Percentiles rank a stretch among this genome's conserved stretches.
Conservation (phyloP, 257 asterid species). For the Linderniella brevidens region DNA sequence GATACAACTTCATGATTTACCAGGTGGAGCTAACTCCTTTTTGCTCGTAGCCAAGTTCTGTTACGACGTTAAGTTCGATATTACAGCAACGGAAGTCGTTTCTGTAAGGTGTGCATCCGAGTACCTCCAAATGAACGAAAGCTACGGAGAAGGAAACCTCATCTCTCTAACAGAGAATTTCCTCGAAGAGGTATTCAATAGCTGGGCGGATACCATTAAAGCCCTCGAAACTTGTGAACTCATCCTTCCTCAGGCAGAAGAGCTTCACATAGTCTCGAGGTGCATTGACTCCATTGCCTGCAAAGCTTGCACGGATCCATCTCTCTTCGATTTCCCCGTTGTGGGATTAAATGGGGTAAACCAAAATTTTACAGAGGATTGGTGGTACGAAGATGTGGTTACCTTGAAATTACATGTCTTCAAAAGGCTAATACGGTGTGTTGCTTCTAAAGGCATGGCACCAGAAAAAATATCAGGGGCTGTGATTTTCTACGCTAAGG, state of each 20-base stretch:
- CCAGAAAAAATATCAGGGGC: conserved; percentile 17
- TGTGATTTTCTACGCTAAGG: conserved; percentile 23
- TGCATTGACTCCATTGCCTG: conserved; percentile 29
- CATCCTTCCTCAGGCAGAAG: conserved; percentile 24
- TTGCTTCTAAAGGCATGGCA: conserved; percentile 21
- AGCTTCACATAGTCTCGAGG: conserved; percentile 24
- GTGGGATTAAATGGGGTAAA: conserved; percentile 22
- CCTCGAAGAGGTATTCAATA: conserved; percentile 20
- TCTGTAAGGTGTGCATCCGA: conserved; percentile 36
- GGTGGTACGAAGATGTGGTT: conserved; percentile 36
- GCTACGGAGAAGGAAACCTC: conserved; percentile 34
- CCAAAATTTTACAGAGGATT: conserved; percentile 17
- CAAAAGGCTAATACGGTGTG: conserved; percentile 22
- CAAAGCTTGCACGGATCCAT: conserved; percentile 25
- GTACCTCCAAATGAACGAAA: conserved; percentile 33
- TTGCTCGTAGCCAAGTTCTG: conserved; percentile 33
- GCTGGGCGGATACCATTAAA: conserved; percentile 25
- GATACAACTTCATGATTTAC: conserved; percentile 22
- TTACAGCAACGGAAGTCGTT: conserved; percentile 22
- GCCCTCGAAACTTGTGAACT: conserved; percentile 33
- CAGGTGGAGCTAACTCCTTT: conserved; percentile 34
- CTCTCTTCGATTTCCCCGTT: conserved; percentile 12
- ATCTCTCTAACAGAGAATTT: conserved; percentile 19
- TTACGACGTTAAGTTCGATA: conserved; percentile 24
- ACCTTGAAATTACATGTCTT: conserved; percentile 22